These are phyloP conservation scores for Alopecurus myosuroides DNA, from an alignment of 176 grass and related monocot genomes.

Conservation along the genomic window DNA sequence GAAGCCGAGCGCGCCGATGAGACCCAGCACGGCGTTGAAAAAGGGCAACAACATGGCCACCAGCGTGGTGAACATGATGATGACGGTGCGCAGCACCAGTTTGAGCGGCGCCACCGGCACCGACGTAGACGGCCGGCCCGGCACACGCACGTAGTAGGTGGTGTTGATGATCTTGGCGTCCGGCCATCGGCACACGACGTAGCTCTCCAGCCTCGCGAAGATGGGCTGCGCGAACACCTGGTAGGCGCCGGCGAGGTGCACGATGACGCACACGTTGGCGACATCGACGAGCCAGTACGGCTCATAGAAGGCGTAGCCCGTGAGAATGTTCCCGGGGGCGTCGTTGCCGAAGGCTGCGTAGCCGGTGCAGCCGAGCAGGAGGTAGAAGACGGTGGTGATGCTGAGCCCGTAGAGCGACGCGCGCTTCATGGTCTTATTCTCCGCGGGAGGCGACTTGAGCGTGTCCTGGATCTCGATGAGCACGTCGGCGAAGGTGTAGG, in stretches of 20 bases:
- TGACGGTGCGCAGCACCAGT: constrained; percentile 68
- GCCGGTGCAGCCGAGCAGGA: constrained; percentile 66
- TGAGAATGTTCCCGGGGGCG: constrained; percentile 80
- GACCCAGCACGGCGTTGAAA: constrained; percentile 89
- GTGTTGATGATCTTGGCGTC: constrained; percentile 81
- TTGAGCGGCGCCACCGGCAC: constrained; percentile 63
- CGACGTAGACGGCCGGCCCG: background rate
- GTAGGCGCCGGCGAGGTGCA: constrained; percentile 91
- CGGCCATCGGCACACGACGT: constrained; percentile 56
- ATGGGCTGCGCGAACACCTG: constrained; percentile 97
- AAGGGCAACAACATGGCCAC: constrained; percentile 84
- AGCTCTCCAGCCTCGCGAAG: constrained; percentile 85
- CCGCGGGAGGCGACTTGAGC: constrained; percentile 62
- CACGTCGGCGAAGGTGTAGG: constrained; percentile 95
- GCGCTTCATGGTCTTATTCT: constrained; percentile 86
- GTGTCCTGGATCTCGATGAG: constrained; percentile 98
- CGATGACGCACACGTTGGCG: constrained; percentile 85
- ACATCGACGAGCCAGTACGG: constrained; percentile 96
- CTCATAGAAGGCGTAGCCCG: constrained; percentile 80
- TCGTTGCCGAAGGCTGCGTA: constrained; percentile 87
- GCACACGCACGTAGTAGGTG: constrained; percentile 65
- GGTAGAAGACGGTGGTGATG: constrained; percentile 86
- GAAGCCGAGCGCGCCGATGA: constrained; percentile 89
- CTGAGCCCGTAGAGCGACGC: constrained; percentile 58
- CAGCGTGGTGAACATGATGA: constrained; percentile 92